Evolutionary conservation across 345 rosid genomes (phyloP).

Genomic region (Moricandia arvensis): DNA sequence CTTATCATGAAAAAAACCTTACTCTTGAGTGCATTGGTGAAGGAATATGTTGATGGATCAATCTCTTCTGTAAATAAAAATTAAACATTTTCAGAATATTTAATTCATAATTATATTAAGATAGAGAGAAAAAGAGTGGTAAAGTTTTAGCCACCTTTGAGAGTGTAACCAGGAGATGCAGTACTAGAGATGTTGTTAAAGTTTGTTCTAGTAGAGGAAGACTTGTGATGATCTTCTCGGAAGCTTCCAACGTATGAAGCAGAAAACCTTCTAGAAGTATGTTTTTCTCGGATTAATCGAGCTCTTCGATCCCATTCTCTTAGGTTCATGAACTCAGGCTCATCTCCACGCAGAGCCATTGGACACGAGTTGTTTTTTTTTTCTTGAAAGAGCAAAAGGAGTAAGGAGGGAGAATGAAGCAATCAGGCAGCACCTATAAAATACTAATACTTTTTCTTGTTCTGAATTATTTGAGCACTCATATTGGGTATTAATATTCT

Average conservation of each 20-base stretch:
- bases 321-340: slow-evolving; percentile 43
- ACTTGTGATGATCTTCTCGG: slow-evolving; percentile 65
- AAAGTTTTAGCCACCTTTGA: slow-evolving; percentile 44
- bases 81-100: not conserved
- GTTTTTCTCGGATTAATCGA: slow-evolving; percentile 49
- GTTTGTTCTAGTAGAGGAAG: slow-evolving; percentile 53
- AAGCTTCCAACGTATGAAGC: slow-evolving; percentile 70
- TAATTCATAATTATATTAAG: not conserved
- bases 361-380: slow-evolving; percentile 11
- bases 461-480: not conserved
- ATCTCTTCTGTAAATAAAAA: slow-evolving; percentile 62
- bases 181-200: slow-evolving; percentile 69
- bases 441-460: not conserved
- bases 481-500: not conserved
- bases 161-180: slow-evolving; percentile 85
- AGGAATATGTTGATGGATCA: slow-evolving; percentile 90
- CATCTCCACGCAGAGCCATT: slow-evolving; percentile 38
- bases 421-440: slow-evolving; percentile 24
- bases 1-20: not conserved
- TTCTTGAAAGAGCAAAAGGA: not conserved
- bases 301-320: slow-evolving; percentile 59
- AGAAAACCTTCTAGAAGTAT: slow-evolving; percentile 67
- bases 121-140: not conserved
- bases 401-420: slow-evolving; percentile 31
- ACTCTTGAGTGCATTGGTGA: slow-evolving; percentile 87